Conservation (phyloP, 106 monocot species). For the Allium cepa region DNA sequence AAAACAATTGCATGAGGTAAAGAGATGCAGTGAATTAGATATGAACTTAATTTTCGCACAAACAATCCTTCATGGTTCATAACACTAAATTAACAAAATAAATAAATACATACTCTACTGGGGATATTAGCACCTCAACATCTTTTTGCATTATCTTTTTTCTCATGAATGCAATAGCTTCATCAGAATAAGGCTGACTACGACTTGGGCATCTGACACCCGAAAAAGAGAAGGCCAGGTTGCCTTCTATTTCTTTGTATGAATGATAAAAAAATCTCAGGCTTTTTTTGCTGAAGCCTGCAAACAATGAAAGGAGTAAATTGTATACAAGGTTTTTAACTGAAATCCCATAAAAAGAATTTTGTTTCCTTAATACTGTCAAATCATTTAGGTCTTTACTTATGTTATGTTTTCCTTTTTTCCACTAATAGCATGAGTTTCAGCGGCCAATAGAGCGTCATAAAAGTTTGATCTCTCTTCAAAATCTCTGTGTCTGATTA, state of each 20-base stretch:
- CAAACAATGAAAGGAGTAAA: neutral
- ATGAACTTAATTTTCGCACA: too few species aligned
- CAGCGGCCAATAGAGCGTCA: slow-evolving; percentile 79
- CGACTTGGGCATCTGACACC: slow-evolving; percentile 93
- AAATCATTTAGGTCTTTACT: slow-evolving; percentile 66
- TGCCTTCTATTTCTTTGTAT: slow-evolving; percentile 67
- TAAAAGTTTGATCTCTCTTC: slow-evolving; percentile 88
- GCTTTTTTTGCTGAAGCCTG: slow-evolving; percentile 85
- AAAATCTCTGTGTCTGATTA: slow-evolving; percentile 76
- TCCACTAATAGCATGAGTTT: slow-evolving; percentile 70
- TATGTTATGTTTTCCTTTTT: slow-evolving; percentile 59
- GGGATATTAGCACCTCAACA: slow-evolving; percentile 50
- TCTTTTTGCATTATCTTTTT: slow-evolving; percentile 82
- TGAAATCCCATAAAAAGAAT: too few species aligned
- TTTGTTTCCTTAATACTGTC: slow-evolving; percentile 41
- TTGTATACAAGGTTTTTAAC: neutral
- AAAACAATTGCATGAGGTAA: too few species aligned
- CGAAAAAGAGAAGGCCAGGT: slow-evolving; percentile 82
- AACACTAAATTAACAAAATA: too few species aligned
- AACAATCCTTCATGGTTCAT: too few species aligned
- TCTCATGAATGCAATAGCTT: slow-evolving; percentile 93
- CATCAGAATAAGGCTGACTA: slow-evolving; percentile 88
- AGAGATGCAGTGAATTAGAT: too few species aligned
- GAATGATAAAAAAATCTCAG: slow-evolving; percentile 79
- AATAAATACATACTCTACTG: too few species aligned